Conservation (phyloP, 2,329 filamentous ascomycete genomes). For the Coniella lustricola region DNA sequence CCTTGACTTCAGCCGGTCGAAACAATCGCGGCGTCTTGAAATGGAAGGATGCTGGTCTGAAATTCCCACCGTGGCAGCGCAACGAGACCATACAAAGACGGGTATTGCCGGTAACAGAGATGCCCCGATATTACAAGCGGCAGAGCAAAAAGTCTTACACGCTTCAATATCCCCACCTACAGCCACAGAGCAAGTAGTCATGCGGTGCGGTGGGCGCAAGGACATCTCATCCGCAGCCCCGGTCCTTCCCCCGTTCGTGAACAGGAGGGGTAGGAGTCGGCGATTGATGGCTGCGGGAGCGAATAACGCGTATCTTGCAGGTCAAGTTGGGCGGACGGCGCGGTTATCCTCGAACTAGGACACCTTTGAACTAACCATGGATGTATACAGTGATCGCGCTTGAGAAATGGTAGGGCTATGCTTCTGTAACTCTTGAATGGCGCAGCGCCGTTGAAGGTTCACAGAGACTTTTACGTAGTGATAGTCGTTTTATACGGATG, state of each 20-base stretch:
- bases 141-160: constrained; percentile 7
- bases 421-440: too few relatives aligned
- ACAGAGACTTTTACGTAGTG: too few relatives aligned
- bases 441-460: too few relatives aligned
- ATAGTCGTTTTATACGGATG: too few relatives aligned
- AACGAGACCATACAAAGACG: constrained; percentile 7
- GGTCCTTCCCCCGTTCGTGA: constrained; percentile 14
- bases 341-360: constrained; percentile 14
- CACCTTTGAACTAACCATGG: constrained; percentile 18
- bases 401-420: too few relatives aligned
- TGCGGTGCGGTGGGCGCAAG: constrained; percentile 3
- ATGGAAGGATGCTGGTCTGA: background rate
- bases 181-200: constrained; percentile 13
- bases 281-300: constrained; percentile 4
- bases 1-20: constrained; percentile 12
- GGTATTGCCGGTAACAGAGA: constrained; percentile 11
- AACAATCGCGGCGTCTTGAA: background rate
- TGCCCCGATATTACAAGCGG: background rate
- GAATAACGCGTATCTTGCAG: constrained; percentile 12
- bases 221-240: constrained; percentile 9
- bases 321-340: constrained; percentile 12
- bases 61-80: constrained; percentile 15
- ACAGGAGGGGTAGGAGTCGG: constrained; percentile 8
- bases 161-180: background rate
- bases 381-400: constrained; percentile 1